Evolutionary conservation across 768 basidiomycete genomes (phyloP).

Genomic region (Daedaleopsis sinensis): DNA sequence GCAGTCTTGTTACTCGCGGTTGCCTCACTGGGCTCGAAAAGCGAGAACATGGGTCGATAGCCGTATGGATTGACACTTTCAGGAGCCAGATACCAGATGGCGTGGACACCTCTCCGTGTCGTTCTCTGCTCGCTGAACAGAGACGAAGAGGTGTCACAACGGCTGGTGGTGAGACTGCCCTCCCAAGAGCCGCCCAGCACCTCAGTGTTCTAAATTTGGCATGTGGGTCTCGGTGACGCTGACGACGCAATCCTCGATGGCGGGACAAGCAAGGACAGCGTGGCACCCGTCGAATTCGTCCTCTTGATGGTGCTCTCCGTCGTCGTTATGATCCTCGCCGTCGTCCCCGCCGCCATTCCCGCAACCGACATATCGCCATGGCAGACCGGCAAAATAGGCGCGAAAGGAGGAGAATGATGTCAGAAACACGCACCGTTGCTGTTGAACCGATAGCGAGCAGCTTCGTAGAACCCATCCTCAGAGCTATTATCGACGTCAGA

Average conservation of each 20-base stretch:
- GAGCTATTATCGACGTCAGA: constrained; percentile 49
- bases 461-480: constrained; percentile 78
- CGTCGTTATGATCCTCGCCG: no score
- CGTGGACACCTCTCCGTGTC: no score
- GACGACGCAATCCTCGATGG: not conserved
- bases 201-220: not conserved
- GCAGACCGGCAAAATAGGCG: not conserved
- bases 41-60: no score
- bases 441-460: constrained; percentile 87
- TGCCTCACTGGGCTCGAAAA: no score
- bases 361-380: no score
- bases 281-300: no score
- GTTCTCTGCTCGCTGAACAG: no score
- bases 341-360: not conserved
- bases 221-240: not conserved
- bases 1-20: no score
- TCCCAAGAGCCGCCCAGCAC: not conserved
- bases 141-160: no score
- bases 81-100: no score
- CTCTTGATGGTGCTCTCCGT: no score
- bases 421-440: constrained; percentile 69
- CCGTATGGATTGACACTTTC: no score
- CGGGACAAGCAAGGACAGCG: not conserved
- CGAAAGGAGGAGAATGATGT: not conserved
- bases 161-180: not conserved